Evolutionary conservation across 768 basidiomycete species (phyloP).

Genomic region (Calocera cornea): DNA sequence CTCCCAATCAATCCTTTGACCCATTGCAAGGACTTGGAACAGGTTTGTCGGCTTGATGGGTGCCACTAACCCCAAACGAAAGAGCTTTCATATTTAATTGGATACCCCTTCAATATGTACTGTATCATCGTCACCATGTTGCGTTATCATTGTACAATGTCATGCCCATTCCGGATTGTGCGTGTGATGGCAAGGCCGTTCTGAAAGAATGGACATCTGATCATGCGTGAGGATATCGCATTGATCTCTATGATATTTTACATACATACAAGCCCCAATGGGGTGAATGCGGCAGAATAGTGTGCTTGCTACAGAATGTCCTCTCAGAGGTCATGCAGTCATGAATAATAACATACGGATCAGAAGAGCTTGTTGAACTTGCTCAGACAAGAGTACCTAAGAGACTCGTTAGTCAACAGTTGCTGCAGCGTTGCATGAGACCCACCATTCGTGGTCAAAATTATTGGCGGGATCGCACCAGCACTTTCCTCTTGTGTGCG

Average conservation of each 20-base stretch:
- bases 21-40: neutral
- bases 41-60: neutral
- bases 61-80: neutral
- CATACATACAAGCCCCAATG: neutral
- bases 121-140: neutral
- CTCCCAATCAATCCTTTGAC: slow-evolving; percentile 72
- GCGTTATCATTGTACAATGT: neutral
- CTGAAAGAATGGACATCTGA: neutral
- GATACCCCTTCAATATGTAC: neutral
- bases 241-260: neutral
- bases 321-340: neutral
- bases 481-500: slow-evolving; percentile 67
- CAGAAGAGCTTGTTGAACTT: slow-evolving; percentile 39
- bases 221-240: neutral
- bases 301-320: neutral
- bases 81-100: neutral
- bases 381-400: slow-evolving; percentile 74
- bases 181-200: neutral
- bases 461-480: slow-evolving; percentile 65
- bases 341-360: neutral
- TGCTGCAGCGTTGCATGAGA: neutral
- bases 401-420: neutral
- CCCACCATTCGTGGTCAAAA: slow-evolving; percentile 34
- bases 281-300: neutral
- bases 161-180: neutral